Conservation (phyloP, 129 eudicot species). For the Ambrosia artemisiifolia region DNA sequence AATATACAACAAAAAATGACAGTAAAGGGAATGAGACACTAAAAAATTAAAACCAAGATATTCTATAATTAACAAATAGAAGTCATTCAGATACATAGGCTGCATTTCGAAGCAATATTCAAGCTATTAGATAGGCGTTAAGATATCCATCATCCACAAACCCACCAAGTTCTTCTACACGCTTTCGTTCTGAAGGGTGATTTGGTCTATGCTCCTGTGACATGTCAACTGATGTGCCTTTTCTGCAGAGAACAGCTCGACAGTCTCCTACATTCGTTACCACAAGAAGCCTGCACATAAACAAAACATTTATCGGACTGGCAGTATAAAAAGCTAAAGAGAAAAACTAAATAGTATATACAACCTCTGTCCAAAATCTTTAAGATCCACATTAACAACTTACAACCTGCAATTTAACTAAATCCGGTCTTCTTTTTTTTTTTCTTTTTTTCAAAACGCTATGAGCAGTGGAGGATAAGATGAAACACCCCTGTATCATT, state of each 20-base stretch:
- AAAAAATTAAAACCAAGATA: not conserved
- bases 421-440: too few species aligned
- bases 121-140: slow-evolving; percentile 16
- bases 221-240: slow-evolving; percentile 66
- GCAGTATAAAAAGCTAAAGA: too few species aligned
- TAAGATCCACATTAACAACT: too few species aligned
- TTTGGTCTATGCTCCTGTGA: slow-evolving; percentile 67
- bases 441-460: too few species aligned
- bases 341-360: too few species aligned
- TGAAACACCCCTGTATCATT: too few species aligned
- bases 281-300: slow-evolving; percentile 49
- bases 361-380: too few species aligned
- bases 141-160: slow-evolving; percentile 64
- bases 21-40: not conserved
- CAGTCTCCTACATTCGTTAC: slow-evolving; percentile 78
- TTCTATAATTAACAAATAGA: too few species aligned
- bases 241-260: slow-evolving; percentile 65
- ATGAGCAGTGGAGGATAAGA: too few species aligned
- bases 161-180: slow-evolving; percentile 59
- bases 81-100: too few species aligned
- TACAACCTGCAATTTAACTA: too few species aligned
- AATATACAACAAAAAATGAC: not conserved
- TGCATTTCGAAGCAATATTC: too few species aligned
- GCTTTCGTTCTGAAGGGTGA: slow-evolving; percentile 37
- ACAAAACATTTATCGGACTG: not conserved